A percentile compares a stretch with the other conserved stretches of the same genome.
Conservation (phyloP, 345 rosid genomes). For the Euclidium syriacum region DNA sequence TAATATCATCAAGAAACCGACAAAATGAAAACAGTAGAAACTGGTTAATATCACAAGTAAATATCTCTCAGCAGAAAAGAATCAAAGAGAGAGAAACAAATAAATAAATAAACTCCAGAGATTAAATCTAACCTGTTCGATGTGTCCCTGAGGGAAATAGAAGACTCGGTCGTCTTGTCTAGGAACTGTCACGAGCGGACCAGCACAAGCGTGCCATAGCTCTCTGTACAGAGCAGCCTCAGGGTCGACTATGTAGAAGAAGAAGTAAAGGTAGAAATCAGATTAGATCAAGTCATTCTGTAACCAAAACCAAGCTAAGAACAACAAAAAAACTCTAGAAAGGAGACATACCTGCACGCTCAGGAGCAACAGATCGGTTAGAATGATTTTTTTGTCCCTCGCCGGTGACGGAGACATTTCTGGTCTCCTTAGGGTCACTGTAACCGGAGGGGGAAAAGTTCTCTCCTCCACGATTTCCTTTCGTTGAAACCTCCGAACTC, state of each 20-base stretch:
- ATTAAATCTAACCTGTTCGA: slow-evolving; percentile 62
- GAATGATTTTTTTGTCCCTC: slow-evolving; percentile 41
- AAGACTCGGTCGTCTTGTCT: slow-evolving; percentile 67
- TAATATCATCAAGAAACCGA: slow-evolving; percentile 21
- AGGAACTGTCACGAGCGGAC: slow-evolving; percentile 77
- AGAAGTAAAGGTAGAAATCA: background rate
- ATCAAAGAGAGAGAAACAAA: background rate
- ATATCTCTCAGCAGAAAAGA: background rate
- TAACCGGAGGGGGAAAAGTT: slow-evolving; percentile 37
- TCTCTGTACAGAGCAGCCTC: slow-evolving; percentile 65
- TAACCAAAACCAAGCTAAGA: background rate
- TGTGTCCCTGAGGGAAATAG: slow-evolving; percentile 92
- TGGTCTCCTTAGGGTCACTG: slow-evolving; percentile 26
- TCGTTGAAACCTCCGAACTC: slow-evolving; percentile 40
- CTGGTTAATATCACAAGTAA: background rate
- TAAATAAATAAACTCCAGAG: background rate
- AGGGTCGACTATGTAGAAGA: slow-evolving; percentile 36
- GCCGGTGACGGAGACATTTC: slow-evolving; percentile 22
- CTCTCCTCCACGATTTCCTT: slow-evolving; percentile 40
- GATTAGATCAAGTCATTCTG: slow-evolving; percentile 7
- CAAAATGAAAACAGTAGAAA: background rate
- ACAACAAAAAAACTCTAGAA: background rate
- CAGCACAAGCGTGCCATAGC: slow-evolving; percentile 97
- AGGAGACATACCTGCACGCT: slow-evolving; percentile 15
- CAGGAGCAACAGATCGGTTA: background rate